Evolutionary conservation across 805 yeast genomes (phyloP), one percentile per base, ranked within the genome.

Genomic region (Pichia phayaonensis): DNA sequence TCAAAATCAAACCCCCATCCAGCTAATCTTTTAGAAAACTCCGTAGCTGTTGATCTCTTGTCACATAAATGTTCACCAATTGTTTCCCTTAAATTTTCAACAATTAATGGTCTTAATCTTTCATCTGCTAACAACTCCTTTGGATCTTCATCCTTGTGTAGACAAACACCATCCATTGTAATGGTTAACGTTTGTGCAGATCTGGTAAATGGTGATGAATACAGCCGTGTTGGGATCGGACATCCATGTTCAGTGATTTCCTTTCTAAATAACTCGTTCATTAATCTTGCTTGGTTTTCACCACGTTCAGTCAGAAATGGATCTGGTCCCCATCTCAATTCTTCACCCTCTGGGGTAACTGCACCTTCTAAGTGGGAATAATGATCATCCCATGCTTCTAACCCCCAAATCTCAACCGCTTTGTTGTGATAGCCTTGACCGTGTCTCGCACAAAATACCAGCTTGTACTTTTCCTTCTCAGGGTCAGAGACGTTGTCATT

Each of bases 361-460:
- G 61, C 58, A 2, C 82, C 81, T 6, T 70, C 66, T 42, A 73
- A 52, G 16, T 66, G 65, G 7, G 80, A 71, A 81, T 82, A 81
- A 51, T 80, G 72, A 0, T 60, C 57, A 56, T 78, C 65, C 90
- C 88, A 83, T n/a, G 65, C 76, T 2, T 72, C 71, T 20, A 70
- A 49, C 12, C 87, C 87, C 57, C 80, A 81, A 52, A 76, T 72
- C 22, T 65, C 67, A 16, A 81, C 78, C 3, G 78, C 74, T 43
- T 71, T 69, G 57, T 83, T 83, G 55, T 83, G 90, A 59, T 66
- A 76, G 0, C 88, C 89, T 62, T 83, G 86, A 7, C 88, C 89
- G 57, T 83, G 89, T 60, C 89, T 72, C 12, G 84, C 83, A 48
- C 78, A 69, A 45, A 78, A 73, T 4, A 81, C 51, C 44, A 81